A percentile compares a stretch with the other conserved stretches of the same genome.
These are phyloP conservation scores for Exutisphaerella laricina DNA, from an alignment of 2,329 filamentous ascomycete genomes.

Conservation along the genomic window DNA sequence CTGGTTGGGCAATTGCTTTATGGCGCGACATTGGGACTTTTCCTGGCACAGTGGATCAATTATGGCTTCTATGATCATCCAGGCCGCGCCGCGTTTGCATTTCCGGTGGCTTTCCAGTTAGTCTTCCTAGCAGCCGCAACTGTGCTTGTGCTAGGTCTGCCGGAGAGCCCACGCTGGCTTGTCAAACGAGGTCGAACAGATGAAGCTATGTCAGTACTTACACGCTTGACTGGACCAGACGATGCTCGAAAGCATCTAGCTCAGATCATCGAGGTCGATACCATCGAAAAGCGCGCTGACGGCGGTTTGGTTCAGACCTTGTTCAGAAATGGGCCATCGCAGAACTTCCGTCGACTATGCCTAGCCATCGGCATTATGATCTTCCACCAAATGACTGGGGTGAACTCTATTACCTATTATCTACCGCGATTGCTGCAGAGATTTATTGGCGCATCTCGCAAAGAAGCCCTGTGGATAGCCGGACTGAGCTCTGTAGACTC, in stretches of 20 bases:
- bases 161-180: constrained; percentile 18
- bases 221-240: constrained; percentile 46
- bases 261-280: constrained; percentile 10
- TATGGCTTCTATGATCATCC: constrained; percentile 37
- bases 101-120: constrained; percentile 39
- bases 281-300: constrained; percentile 29
- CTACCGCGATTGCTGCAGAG: constrained; percentile 7
- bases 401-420: constrained; percentile 11
- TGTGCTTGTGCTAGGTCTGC: constrained; percentile 18
- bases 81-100: constrained; percentile 41
- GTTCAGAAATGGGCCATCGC: constrained; percentile 57
- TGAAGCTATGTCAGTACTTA: constrained; percentile 37
- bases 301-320: constrained; percentile 47
- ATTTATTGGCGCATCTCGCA: constrained; percentile 7
- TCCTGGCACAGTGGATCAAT: constrained; percentile 49
- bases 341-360: constrained; percentile 53
- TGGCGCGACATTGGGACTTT: constrained; percentile 34
- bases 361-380: constrained; percentile 10
- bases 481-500: constrained; percentile 12
- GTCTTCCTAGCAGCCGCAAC: constrained; percentile 32
- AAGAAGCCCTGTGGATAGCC: constrained; percentile 11
- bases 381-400: constrained; percentile 8
- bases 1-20: constrained; percentile 48
- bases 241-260: constrained; percentile 48
- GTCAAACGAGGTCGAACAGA: constrained; percentile 10